A percentile compares a stretch with the other conserved stretches of the same genome.
Conservation (phyloP, 345 rosid species). For the Melaleuca quinquenervia region DNA sequence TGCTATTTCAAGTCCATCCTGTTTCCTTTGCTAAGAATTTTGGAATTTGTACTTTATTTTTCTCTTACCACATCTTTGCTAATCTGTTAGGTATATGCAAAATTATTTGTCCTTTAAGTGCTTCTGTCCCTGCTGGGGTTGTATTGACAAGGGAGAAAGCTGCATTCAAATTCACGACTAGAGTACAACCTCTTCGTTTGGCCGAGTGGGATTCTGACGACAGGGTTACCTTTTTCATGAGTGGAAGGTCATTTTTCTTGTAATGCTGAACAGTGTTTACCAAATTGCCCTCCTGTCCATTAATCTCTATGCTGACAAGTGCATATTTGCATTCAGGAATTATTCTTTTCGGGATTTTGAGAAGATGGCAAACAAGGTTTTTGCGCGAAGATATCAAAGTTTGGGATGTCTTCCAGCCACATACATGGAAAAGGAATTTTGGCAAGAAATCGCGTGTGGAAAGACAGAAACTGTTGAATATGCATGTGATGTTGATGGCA, state of each 20-base stretch:
- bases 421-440: conserved; percentile 97
- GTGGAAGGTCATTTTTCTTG: conserved; percentile 65
- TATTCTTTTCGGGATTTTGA: conserved; percentile 94
- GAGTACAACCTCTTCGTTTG: conserved; percentile 97
- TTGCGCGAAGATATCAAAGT: conserved; percentile 90
- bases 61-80: background rate
- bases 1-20: background rate
- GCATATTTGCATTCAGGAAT: conserved; percentile 46
- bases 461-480: conserved; percentile 97
- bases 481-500: conserved; percentile 99
- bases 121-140: conserved; percentile 89
- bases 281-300: background rate
- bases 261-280: background rate
- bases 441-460: conserved; percentile 95
- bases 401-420: conserved; percentile 80
- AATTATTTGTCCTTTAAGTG: conserved; percentile 73
- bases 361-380: conserved; percentile 97
- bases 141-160: conserved; percentile 82
- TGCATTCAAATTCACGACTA: conserved; percentile 93
- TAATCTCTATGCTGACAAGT: conserved; percentile 12
- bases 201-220: conserved; percentile 96
- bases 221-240: conserved; percentile 93
- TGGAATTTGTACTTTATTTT: background rate
- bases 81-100: conserved; percentile 75
- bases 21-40: background rate